Evolutionary conservation across 306 rosid genomes (phyloP), one percentile per base, ranked within the genome.

Genomic region (Casuarina glauca): DNA sequence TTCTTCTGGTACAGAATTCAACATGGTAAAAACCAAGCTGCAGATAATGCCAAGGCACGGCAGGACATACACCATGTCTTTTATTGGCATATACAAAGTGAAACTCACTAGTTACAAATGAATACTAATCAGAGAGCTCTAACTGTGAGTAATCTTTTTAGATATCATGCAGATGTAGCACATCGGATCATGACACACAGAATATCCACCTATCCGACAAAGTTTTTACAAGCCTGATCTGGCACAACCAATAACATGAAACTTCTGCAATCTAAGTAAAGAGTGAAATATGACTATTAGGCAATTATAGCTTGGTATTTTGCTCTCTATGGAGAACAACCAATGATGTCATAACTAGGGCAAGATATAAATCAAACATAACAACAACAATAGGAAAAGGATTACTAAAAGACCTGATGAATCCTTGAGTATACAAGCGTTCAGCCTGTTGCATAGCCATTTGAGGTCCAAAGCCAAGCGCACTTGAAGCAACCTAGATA

Each of bases 401-500:
- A 60, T 69, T 26, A 35, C 39, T 74, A 54, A 58, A 83, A 79
- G 70, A 94, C 98, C 98, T 94, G 88, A 92, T 90, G 86, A 87
- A 94, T 48, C 98, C 98, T 84, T 87, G 98, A 51, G 95, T 92
- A 86, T 94, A 94, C 86, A 94, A 84, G 67, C 98, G 93, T 68
- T 94, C 98, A 67, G 98, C 98, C 74, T 90, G 74, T 80, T 94
- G 97, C 98, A 94, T 94, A 26, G 97, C 94, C 85, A 86, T 81
- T 76, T 94, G 98, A 76, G 98, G 98, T 76, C 98, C 97, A 86
- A 87, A 90, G 79, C 98, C 97, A 66, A 94, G 86, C 77, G 97
- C 94, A 80, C 97, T 94, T 81, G 98, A 94, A 82, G 98, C 97
- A 80, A 94, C 88, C 97, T 94, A 87, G 79, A 84, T 72, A 64